Conservation (phyloP, 2,329 filamentous ascomycete species). For the Aureobasidium sp. region DNA sequence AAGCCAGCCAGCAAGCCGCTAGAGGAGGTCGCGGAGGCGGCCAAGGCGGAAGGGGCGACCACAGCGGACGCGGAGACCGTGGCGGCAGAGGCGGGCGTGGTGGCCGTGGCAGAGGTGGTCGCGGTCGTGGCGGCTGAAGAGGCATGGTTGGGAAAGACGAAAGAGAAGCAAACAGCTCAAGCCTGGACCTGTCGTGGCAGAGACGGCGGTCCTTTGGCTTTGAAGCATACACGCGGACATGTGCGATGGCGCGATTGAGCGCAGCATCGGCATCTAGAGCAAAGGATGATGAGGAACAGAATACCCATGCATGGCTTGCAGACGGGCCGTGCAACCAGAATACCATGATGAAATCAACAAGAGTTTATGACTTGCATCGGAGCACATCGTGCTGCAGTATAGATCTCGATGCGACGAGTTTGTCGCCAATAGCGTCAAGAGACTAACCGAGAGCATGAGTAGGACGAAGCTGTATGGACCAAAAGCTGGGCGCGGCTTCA, state of each 20-base stretch:
- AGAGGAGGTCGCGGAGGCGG: conserved; percentile 56
- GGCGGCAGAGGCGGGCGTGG: conserved; percentile 49
- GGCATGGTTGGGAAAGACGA: neutral
- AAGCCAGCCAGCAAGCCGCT: conserved; percentile 54
- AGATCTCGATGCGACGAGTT: neutral
- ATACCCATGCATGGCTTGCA: conserved; percentile 1
- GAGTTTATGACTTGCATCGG: neutral
- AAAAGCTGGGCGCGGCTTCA: neutral
- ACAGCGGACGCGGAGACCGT: conserved; percentile 46
- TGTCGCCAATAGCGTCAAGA: neutral
- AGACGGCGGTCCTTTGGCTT: neutral
- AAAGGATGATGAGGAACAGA: neutral
- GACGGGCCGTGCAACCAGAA: neutral
- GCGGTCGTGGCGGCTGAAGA: conserved; percentile 32
- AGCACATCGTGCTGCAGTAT: neutral
- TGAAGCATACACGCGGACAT: neutral
- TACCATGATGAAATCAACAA: neutral
- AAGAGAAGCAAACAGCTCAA: neutral
- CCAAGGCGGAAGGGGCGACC: conserved; percentile 42
- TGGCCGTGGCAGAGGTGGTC: conserved; percentile 43
- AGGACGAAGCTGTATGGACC: neutral
- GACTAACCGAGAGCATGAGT: too few species aligned
- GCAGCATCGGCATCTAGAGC: neutral
- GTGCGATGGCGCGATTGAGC: neutral
- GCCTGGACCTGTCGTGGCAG: neutral